These are phyloP conservation scores for Penicillium waksmanii DNA, from an alignment of 495 filamentous ascomycete species.

Conservation along the genomic window DNA sequence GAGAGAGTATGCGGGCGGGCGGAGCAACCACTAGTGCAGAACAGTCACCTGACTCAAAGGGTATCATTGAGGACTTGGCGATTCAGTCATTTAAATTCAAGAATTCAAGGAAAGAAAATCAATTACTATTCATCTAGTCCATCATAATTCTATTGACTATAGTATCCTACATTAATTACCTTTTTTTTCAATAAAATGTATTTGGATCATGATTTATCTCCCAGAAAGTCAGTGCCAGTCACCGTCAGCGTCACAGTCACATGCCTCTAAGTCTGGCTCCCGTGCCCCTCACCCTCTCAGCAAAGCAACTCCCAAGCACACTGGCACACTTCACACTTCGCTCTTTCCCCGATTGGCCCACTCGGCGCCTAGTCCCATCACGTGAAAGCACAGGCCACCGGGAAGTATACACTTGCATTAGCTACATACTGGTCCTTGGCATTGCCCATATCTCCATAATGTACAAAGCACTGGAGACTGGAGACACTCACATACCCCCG, in stretches of 20 bases:
- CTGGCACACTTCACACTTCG: conserved; percentile 17
- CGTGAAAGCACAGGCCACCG: conserved; percentile 27
- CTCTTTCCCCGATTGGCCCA: conserved; percentile 37
- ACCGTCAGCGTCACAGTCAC: conserved; percentile 31
- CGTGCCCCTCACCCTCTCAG: conserved; percentile 40
- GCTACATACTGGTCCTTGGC: not conserved
- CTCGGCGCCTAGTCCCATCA: conserved; percentile 8
- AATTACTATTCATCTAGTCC: too few species aligned
- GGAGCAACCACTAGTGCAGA: conserved; percentile 33
- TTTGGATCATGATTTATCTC: not conserved
- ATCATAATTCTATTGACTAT: too few species aligned
- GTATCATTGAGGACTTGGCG: too few species aligned
- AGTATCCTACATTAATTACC: not conserved
- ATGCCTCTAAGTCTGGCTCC: conserved; percentile 37
- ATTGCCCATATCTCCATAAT: too few species aligned
- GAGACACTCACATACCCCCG: too few species aligned
- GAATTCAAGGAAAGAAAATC: too few species aligned
- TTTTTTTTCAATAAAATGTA: not conserved
- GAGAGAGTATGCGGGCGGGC: conserved; percentile 27
- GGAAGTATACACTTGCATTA: not conserved
- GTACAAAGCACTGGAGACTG: too few species aligned
- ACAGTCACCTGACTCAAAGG: conserved; percentile 40
- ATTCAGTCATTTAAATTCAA: too few species aligned
- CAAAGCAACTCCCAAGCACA: not conserved
- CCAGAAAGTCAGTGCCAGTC: too few species aligned